Conservation (phyloP, 768 basidiomycete genomes). For the Cyclocybe aegerita region DNA sequence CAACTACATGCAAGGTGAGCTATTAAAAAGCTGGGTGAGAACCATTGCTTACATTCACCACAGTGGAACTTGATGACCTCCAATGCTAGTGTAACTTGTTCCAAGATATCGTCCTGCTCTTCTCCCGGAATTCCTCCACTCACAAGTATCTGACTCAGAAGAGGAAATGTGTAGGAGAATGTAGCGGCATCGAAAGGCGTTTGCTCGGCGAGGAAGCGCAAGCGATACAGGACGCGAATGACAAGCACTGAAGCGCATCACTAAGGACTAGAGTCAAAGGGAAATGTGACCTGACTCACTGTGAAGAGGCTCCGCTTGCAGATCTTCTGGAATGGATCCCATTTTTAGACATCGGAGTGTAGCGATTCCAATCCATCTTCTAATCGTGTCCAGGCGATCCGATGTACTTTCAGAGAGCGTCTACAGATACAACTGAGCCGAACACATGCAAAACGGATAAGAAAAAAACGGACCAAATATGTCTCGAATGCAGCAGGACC, state of each 20-base stretch:
- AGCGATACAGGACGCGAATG: slow-evolving; percentile 80
- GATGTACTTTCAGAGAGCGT: slow-evolving; percentile 68
- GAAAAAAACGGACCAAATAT: slow-evolving; percentile 63
- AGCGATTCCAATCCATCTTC: slow-evolving; percentile 79
- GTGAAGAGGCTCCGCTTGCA: slow-evolving; percentile 69
- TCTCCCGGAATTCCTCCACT: slow-evolving; percentile 66
- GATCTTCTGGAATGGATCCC: slow-evolving; percentile 66
- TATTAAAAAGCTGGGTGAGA: not conserved
- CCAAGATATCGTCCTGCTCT: slow-evolving; percentile 73
- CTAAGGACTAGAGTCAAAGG: not conserved
- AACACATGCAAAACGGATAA: not conserved
- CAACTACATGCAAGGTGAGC: slow-evolving; percentile 43
- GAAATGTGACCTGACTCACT: slow-evolving; percentile 33
- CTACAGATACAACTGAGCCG: slow-evolving; percentile 2
- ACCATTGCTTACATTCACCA: slow-evolving; percentile 60
- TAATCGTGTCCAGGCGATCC: slow-evolving; percentile 65
- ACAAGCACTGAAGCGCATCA: slow-evolving; percentile 54
- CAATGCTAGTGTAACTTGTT: slow-evolving; percentile 74
- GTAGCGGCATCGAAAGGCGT: slow-evolving; percentile 82
- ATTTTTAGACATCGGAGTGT: slow-evolving; percentile 74
- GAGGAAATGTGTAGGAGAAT: slow-evolving; percentile 77
- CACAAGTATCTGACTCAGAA: slow-evolving; percentile 66
- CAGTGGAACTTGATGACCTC: slow-evolving; percentile 72
- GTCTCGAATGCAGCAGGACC: slow-evolving; percentile 66
- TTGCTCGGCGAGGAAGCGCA: slow-evolving; percentile 81